Evolutionary conservation across 805 yeast genomes (phyloP).

Genomic region (Pichia cabralensis): DNA sequence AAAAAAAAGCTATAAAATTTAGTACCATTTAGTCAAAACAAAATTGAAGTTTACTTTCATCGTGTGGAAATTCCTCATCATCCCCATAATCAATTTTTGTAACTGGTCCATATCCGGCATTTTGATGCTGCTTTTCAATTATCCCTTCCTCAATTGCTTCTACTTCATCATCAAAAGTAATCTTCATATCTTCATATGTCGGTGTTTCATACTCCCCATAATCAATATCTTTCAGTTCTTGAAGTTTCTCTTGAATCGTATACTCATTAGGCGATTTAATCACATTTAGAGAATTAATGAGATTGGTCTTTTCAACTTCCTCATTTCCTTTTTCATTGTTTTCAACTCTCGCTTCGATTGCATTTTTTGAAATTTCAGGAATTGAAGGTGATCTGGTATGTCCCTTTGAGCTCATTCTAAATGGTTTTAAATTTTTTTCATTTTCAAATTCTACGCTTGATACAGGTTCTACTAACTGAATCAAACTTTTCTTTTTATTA

Average conservation of each 20-base stretch:
- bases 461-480: conserved; percentile 5
- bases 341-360: too few species aligned
- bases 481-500: too few species aligned
- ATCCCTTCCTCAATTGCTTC: conserved; percentile 7
- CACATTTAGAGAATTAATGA: too few species aligned
- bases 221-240: conserved; percentile 1
- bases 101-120: conserved; percentile 10
- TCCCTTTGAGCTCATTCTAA: conserved; percentile 4
- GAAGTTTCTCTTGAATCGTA: not conserved
- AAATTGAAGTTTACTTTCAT: conserved; percentile 22
- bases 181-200: conserved; percentile 12
- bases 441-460: too few species aligned
- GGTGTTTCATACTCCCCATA: conserved; percentile 18
- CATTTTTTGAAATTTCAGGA: too few species aligned
- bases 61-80: conserved; percentile 26
- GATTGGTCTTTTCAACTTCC: not conserved
- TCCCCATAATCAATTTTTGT: conserved; percentile 22
- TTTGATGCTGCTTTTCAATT: conserved; percentile 4
- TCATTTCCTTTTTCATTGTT: not conserved
- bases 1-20: not conserved
- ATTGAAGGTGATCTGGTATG: not conserved
- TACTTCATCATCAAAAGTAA: conserved; percentile 17
- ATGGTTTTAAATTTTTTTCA: conserved; percentile 5
- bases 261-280: too few species aligned
- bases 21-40: conserved; percentile 18